Conservation (phyloP, 208 protist genomes). For the Trypanosoma rangeli region DNA sequence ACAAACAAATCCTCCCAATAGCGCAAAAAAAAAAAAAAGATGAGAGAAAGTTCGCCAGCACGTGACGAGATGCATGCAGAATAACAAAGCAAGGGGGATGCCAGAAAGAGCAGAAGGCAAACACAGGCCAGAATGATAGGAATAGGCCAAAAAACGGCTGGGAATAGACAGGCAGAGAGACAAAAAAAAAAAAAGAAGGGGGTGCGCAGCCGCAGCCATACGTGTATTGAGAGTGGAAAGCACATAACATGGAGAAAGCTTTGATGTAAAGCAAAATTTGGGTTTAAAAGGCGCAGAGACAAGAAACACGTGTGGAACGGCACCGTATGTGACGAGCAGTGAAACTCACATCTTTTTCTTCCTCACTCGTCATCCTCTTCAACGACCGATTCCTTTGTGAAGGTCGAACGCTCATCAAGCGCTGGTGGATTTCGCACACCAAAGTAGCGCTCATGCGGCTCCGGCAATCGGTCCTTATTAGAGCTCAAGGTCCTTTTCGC, state of each 20-base stretch:
- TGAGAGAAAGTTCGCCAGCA: not conserved
- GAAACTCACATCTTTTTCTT: not conserved
- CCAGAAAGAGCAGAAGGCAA: not conserved
- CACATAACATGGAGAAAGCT: not conserved
- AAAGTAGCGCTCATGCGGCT: constrained; percentile 68
- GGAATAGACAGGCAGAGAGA: not conserved
- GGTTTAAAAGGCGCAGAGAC: constrained; percentile 5
- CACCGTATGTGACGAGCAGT: constrained; percentile 11
- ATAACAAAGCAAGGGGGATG: not conserved
- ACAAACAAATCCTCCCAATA: not conserved
- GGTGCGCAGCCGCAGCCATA: not conserved
- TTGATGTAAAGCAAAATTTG: not conserved
- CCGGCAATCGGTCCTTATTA: constrained; percentile 28
- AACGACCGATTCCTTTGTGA: constrained; percentile 85
- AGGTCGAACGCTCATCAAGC: constrained; percentile 74
- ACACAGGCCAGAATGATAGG: not conserved
- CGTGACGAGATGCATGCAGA: not conserved
- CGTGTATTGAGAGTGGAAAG: not conserved
- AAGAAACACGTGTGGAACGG: constrained; percentile 12
- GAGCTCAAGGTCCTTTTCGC: not conserved
- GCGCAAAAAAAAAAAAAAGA: constrained; percentile 23
- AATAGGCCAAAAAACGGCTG: not conserved
- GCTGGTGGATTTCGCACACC: constrained; percentile 75
- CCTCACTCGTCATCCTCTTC: constrained; percentile 86
- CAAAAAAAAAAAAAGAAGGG: not conserved